These are phyloP conservation scores for Coemansia sp. DNA, from an alignment of 192 early-diverging fungal genomes.

Conservation along the genomic window DNA sequence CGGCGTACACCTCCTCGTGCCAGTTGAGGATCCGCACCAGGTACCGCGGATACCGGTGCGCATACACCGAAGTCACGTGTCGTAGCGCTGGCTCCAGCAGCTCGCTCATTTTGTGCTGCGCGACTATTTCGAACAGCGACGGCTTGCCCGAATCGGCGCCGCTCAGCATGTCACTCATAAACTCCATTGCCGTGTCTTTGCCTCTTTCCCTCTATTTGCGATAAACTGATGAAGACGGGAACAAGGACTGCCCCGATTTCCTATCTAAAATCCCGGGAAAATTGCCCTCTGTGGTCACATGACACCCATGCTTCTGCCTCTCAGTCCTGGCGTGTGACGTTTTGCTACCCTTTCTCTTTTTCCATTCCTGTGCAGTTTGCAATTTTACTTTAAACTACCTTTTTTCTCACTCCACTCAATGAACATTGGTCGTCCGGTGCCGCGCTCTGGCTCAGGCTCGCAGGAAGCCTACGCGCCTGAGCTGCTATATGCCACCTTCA, in stretches of 20 bases:
- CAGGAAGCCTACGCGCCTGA: conserved; percentile 51
- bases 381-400: background rate
- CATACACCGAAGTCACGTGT: conserved; percentile 83
- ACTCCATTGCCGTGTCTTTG: conserved; percentile 63
- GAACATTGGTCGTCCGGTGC: conserved; percentile 48
- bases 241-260: background rate
- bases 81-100: conserved; percentile 82
- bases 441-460: conserved; percentile 26
- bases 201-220: too few relatives aligned
- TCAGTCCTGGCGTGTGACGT: conserved; percentile 12
- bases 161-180: conserved; percentile 77
- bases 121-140: conserved; percentile 87
- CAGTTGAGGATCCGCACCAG: conserved; percentile 72
- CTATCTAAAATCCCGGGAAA: conserved; percentile 3
- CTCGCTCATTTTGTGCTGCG: conserved; percentile 78
- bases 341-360: background rate
- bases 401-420: conserved; percentile 10
- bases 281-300: conserved; percentile 12
- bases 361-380: background rate
- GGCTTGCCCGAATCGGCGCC: conserved; percentile 74
- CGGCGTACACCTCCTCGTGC: conserved; percentile 80
- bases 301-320: background rate
- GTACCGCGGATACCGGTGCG: conserved; percentile 84
- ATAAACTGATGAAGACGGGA: too few relatives aligned
- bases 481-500: conserved; percentile 76